Evolutionary conservation across 495 filamentous ascomycete genomes (phyloP).

Genomic region (Talaromyces borbonicus): DNA sequence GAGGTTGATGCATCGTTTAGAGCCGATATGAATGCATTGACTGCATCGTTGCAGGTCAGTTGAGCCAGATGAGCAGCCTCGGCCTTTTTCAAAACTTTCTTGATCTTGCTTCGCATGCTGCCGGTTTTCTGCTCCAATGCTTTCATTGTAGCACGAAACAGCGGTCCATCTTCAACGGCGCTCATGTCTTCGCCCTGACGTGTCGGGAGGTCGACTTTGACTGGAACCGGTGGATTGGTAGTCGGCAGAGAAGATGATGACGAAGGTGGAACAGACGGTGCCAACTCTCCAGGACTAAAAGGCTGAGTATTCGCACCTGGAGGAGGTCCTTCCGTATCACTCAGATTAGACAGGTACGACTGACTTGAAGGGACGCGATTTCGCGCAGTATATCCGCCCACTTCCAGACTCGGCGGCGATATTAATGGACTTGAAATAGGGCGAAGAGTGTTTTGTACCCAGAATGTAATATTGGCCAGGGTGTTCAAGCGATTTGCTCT

Average conservation of each 20-base stretch:
- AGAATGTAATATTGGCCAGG: conserved; percentile 86
- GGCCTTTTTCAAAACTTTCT: conserved; percentile 86
- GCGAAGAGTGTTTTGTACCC: conserved; percentile 63
- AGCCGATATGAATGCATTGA: conserved; percentile 74
- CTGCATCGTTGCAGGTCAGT: conserved; percentile 70
- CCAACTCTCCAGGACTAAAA: conserved; percentile 47
- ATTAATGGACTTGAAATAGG: conserved; percentile 28
- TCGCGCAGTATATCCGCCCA: conserved; percentile 64
- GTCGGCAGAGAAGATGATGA: conserved; percentile 29
- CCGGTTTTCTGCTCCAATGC: conserved; percentile 92
- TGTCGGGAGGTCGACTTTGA: conserved; percentile 80
- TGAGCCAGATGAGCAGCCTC: conserved; percentile 79
- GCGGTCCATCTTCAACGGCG: conserved; percentile 79
- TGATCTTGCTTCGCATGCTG: conserved; percentile 88
- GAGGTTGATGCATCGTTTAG: conserved; percentile 79
- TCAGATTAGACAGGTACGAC: conserved; percentile 68
- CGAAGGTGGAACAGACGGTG: conserved; percentile 49
- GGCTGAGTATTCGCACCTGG: conserved; percentile 12
- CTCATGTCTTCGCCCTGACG: conserved; percentile 82
- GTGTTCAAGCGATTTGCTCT: conserved; percentile 81
- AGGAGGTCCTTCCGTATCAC: conserved; percentile 47
- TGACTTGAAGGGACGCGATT: conserved; percentile 74
- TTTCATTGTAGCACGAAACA: conserved; percentile 97
- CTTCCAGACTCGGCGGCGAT: conserved; percentile 57
- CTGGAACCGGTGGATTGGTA: conserved; percentile 37